Conservation (phyloP, 306 rosid genomes). For the Quercus glauca region DNA sequence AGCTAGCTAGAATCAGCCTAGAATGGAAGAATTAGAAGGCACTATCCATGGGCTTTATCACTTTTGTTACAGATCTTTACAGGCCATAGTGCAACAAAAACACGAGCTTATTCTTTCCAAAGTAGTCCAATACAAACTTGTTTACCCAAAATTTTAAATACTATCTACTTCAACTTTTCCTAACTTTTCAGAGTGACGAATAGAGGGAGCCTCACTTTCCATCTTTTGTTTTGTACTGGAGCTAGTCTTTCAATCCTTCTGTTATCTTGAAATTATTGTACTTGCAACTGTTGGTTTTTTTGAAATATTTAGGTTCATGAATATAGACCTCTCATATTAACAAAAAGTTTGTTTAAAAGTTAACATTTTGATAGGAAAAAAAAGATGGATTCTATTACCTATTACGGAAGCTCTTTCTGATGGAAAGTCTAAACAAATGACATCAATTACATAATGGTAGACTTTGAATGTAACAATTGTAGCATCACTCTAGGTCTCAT, state of each 20-base stretch:
- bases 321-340: background rate
- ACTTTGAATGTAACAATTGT: no score
- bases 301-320: background rate
- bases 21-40: background rate
- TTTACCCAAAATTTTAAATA: no score
- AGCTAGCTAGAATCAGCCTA: background rate
- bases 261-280: background rate
- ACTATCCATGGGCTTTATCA: background rate
- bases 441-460: no score
- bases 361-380: no score
- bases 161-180: no score
- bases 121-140: background rate
- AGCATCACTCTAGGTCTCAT: no score
- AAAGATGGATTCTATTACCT: no score
- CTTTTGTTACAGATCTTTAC: background rate
- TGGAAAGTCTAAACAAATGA: no score
- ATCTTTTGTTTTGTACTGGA: background rate
- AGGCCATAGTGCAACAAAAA: background rate
- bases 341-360: no score
- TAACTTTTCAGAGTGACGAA: background rate
- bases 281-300: no score
- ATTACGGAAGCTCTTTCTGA: no score
- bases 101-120: background rate
- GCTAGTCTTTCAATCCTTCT: background rate
- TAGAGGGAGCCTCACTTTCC: background rate